phyloP scores from a whole-genome alignment of 2,329 filamentous ascomycete species.

The Cytospora piceicola region DNA sequence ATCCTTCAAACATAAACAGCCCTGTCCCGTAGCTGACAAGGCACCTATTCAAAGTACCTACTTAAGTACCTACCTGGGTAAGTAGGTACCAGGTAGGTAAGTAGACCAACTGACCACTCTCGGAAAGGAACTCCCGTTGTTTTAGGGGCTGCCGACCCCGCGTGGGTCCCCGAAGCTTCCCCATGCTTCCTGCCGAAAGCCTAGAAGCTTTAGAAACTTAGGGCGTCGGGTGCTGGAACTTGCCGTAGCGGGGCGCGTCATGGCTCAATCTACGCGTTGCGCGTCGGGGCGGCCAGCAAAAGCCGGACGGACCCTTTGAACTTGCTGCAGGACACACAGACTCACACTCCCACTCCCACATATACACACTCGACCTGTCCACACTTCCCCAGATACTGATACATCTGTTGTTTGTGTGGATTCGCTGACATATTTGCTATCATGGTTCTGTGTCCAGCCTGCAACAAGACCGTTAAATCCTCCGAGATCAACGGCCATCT shows the following conservation, averaged over 20 bases:
- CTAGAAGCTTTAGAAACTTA: neutral
- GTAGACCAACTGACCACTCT: too few relatives aligned
- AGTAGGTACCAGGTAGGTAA: too few relatives aligned
- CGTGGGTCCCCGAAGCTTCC: neutral
- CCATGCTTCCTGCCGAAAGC: neutral
- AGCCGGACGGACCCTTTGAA: neutral
- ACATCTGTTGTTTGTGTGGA: neutral
- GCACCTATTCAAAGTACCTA: too few relatives aligned
- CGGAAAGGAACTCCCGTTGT: too few relatives aligned
- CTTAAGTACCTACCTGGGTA: too few relatives aligned
- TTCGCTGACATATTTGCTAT: slow-evolving; percentile 26
- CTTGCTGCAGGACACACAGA: neutral
- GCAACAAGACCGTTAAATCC: slow-evolving; percentile 71
- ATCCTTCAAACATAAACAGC: neutral
- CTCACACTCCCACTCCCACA: neutral
- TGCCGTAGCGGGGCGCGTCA: neutral
- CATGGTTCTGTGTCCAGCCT: slow-evolving; percentile 79
- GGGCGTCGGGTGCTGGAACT: neutral
- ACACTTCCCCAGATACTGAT: neutral
- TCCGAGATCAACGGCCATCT: slow-evolving; percentile 86
- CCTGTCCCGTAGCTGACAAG: too few relatives aligned
- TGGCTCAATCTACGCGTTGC: neutral
- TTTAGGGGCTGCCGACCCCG: neutral
- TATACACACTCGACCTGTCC: neutral
- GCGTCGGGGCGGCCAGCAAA: neutral